Conservation (phyloP, 495 filamentous ascomycete species). For the Friedmanniomyces simplex region DNA sequence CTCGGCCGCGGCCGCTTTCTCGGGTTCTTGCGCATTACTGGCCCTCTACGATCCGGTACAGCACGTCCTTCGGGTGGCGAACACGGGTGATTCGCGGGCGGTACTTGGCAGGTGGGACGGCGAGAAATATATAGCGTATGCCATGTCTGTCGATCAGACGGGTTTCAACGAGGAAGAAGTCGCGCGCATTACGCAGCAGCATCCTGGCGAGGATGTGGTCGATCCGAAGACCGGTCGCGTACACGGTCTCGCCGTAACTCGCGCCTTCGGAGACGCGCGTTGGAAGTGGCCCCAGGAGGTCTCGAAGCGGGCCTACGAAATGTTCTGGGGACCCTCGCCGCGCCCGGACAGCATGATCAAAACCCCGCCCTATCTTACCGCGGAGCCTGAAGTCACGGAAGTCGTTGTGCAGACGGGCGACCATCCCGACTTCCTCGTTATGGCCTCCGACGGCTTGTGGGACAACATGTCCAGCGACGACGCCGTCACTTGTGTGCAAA, state of each 20-base stretch:
- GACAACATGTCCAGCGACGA: slow-evolving; percentile 48
- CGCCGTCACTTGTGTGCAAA: slow-evolving; percentile 47
- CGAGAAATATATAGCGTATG: slow-evolving; percentile 39
- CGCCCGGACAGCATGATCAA: slow-evolving; percentile 33
- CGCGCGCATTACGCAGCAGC: slow-evolving; percentile 40
- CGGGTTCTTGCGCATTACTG: slow-evolving; percentile 49
- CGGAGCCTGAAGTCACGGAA: slow-evolving; percentile 51
- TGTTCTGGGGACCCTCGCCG: slow-evolving; percentile 40
- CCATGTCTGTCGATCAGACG: slow-evolving; percentile 50
- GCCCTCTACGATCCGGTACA: slow-evolving; percentile 42
- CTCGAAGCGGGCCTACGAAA: slow-evolving; percentile 32
- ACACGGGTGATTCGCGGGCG: slow-evolving; percentile 49
- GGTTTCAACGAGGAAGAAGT: slow-evolving; percentile 45
- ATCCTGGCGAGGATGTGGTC: slow-evolving; percentile 49
- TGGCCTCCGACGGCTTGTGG: slow-evolving; percentile 59
- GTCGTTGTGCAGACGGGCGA: slow-evolving; percentile 38
- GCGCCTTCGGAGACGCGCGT: slow-evolving; percentile 53
- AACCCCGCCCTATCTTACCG: slow-evolving; percentile 55
- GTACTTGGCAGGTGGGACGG: slow-evolving; percentile 44
- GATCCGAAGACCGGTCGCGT: slow-evolving; percentile 41
- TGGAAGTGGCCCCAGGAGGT: slow-evolving; percentile 52
- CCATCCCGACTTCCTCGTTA: slow-evolving; percentile 46
- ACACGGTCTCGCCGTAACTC: slow-evolving; percentile 45
- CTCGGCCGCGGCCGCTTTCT: slow-evolving; percentile 17
- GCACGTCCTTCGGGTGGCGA: slow-evolving; percentile 46